These are phyloP conservation scores for Wilcoxina mikolae DNA, from an alignment of 495 filamentous ascomycete genomes.

Conservation along the genomic window DNA sequence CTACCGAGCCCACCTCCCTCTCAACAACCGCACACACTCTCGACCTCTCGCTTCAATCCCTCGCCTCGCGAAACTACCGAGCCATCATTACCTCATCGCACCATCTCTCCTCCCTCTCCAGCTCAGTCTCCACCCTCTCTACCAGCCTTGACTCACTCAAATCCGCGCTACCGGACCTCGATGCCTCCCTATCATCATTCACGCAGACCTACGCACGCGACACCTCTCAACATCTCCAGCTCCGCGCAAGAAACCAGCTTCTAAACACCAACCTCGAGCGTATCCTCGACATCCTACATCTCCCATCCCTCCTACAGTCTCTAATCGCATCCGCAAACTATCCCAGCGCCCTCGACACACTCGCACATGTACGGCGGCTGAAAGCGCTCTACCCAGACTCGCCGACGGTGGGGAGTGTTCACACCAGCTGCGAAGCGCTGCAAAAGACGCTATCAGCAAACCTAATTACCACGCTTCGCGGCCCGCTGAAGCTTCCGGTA, in stretches of 20 bases:
- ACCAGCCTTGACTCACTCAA: constrained; percentile 49
- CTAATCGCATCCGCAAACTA: constrained; percentile 56
- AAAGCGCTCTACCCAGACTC: constrained; percentile 71
- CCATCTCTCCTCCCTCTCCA: constrained; percentile 55
- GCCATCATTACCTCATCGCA: constrained; percentile 66
- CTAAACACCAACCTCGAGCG: constrained; percentile 78
- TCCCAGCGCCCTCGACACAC: constrained; percentile 76
- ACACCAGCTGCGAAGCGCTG: constrained; percentile 63
- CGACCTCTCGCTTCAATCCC: constrained; percentile 70
- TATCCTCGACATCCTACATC: constrained; percentile 77
- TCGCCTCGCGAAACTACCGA: constrained; percentile 86
- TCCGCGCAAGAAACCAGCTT: constrained; percentile 69
- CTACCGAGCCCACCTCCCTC: constrained; percentile 65
- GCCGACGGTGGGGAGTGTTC: constrained; percentile 54
- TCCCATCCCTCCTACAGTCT: constrained; percentile 71
- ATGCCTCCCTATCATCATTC: constrained; percentile 63
- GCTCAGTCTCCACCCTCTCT: constrained; percentile 51
- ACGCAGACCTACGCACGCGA: constrained; percentile 60
- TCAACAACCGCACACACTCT: constrained; percentile 65
- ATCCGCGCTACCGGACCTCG: constrained; percentile 60
- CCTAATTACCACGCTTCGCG: constrained; percentile 65
- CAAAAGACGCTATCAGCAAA: constrained; percentile 82
- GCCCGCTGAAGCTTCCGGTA: constrained; percentile 72
- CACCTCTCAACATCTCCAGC: constrained; percentile 43
- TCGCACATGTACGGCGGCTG: constrained; percentile 83